These are phyloP conservation scores for Rosa persica DNA, from an alignment of 306 rosid genomes.

Conservation along the genomic window DNA sequence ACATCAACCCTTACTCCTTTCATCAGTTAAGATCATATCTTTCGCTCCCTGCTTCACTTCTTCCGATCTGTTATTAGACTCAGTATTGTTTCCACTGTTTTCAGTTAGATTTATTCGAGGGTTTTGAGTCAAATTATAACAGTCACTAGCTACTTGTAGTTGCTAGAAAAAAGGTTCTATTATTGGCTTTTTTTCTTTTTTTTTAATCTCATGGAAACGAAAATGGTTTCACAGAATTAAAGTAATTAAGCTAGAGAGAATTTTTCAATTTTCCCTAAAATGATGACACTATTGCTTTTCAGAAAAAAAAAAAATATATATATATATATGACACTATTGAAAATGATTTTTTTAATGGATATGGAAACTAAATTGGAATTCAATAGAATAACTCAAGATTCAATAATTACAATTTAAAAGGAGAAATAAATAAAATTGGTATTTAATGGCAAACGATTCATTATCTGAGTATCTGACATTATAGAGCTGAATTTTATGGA, in stretches of 20 bases:
- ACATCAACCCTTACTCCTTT: constrained; percentile 49
- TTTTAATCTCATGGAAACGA: background rate
- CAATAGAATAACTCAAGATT: background rate
- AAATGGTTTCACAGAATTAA: background rate
- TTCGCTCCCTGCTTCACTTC: background rate
- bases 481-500: background rate
- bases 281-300: background rate
- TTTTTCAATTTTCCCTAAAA: background rate
- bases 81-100: background rate
- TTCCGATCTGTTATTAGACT: background rate
- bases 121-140: background rate
- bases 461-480: background rate
- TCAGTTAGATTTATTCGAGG: background rate
- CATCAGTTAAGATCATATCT: constrained; percentile 43
- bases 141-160: background rate
- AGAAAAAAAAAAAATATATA: too few relatives aligned
- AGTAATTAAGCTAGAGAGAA: background rate
- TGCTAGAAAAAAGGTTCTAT: background rate
- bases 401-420: background rate
- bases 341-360: too few relatives aligned
- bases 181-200: background rate
- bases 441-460: background rate
- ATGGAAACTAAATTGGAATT: background rate
- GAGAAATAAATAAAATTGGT: background rate
- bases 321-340: too few relatives aligned